These are phyloP conservation scores for Cladosporium sp. DNA, from an alignment of 2,329 filamentous ascomycete species.

Conservation along the genomic window DNA sequence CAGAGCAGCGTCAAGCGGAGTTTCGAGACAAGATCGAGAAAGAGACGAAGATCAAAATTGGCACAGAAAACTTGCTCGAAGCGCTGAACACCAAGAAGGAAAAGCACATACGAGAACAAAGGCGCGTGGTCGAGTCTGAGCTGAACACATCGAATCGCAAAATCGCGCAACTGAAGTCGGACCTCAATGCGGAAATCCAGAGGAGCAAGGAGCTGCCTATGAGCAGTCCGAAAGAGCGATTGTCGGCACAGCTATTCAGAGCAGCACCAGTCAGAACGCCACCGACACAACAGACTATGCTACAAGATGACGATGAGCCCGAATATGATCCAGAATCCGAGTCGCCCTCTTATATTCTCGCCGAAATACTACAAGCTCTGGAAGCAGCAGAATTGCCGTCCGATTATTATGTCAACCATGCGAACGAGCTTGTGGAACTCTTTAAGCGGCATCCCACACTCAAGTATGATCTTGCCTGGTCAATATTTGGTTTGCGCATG, in stretches of 20 bases:
- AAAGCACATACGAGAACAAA: conserved; percentile 78
- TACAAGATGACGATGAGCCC: conserved; percentile 40
- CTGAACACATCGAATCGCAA: conserved; percentile 80
- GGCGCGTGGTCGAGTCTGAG: conserved; percentile 65
- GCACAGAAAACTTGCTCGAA: conserved; percentile 96
- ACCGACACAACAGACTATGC: conserved; percentile 34
- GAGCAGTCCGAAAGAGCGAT: conserved; percentile 39
- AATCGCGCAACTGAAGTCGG: conserved; percentile 55
- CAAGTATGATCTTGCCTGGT: conserved; percentile 96
- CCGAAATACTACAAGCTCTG: conserved; percentile 84
- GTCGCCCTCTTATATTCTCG: conserved; percentile 85
- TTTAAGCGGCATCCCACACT: conserved; percentile 89
- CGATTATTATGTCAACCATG: conserved; percentile 91
- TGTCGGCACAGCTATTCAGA: conserved; percentile 54
- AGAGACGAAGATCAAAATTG: conserved; percentile 96
- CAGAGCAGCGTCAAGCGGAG: conserved; percentile 69
- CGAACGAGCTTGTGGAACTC: conserved; percentile 91
- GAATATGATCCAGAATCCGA: conserved; percentile 67
- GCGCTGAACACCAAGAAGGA: conserved; percentile 90
- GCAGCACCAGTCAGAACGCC: conserved; percentile 53
- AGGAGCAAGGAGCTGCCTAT: conserved; percentile 53
- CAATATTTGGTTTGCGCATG: conserved; percentile 86
- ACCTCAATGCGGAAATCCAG: conserved; percentile 58
- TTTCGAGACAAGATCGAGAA: conserved; percentile 85
- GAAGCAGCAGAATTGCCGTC: conserved; percentile 83